A percentile compares a stretch with the other conserved stretches of the same genome.
Evolutionary conservation across 2,329 filamentous ascomycete genomes (phyloP).

Genomic region (Aspergillus intermedius): DNA sequence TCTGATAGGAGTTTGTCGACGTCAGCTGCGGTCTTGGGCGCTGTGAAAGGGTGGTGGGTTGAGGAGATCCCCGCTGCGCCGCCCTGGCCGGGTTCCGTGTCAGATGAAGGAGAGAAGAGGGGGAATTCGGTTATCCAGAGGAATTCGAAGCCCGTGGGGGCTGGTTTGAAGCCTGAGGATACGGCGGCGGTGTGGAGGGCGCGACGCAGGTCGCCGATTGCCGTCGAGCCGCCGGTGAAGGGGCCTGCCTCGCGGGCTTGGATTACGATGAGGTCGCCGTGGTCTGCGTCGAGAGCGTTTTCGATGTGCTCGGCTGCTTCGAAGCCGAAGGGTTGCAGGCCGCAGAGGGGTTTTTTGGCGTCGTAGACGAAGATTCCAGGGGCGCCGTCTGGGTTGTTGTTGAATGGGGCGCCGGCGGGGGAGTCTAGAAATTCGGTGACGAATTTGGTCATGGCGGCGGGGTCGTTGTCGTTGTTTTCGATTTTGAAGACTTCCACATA

Average conservation of each 20-base stretch:
- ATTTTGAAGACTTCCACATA: conserved; percentile 71
- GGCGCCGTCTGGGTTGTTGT: conserved; percentile 65
- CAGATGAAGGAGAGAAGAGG: conserved; percentile 70
- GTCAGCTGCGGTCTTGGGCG: conserved; percentile 66
- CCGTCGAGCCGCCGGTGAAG: conserved; percentile 65
- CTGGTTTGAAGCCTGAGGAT: conserved; percentile 51
- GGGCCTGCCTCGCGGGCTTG: conserved; percentile 66
- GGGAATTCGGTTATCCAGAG: conserved; percentile 89
- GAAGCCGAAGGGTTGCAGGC: conserved; percentile 71
- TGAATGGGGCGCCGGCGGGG: conserved; percentile 52
- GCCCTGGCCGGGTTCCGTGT: conserved; percentile 69
- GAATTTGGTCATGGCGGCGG: conserved; percentile 54
- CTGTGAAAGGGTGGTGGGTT: conserved; percentile 94
- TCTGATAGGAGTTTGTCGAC: conserved; percentile 66
- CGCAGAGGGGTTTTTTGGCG: conserved; percentile 63
- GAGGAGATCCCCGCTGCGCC: conserved; percentile 72
- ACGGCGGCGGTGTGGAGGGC: conserved; percentile 65
- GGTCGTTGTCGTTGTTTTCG: conserved; percentile 38
- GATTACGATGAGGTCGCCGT: conserved; percentile 73
- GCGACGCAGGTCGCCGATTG: conserved; percentile 65
- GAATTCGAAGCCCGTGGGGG: conserved; percentile 55
- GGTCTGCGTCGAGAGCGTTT: conserved; percentile 48
- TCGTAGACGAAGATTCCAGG: conserved; percentile 75
- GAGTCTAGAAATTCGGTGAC: conserved; percentile 65
- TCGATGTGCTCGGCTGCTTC: conserved; percentile 58